phyloP scores from a whole-genome alignment of 306 rosid genomes.

The Prunus armeniaca region DNA sequence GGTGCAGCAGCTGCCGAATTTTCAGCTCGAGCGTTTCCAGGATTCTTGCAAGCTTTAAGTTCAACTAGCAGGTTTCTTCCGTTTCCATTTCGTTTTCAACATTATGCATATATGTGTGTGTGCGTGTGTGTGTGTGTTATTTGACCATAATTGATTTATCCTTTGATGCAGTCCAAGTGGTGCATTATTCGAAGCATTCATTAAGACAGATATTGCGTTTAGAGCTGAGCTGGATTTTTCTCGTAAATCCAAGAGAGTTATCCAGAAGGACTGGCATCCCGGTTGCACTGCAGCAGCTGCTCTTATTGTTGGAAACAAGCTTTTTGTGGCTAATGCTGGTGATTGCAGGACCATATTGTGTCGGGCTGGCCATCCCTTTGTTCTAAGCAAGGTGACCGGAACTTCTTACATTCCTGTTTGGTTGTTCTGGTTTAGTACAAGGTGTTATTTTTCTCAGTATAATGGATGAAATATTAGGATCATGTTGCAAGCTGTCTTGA shows the following conservation, averaged over 20 bases:
- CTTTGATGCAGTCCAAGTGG: conserved; percentile 60
- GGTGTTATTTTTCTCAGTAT: conserved; percentile 6
- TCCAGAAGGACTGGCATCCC: conserved; percentile 85
- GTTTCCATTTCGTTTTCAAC: conserved; percentile 2
- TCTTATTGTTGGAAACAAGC: conserved; percentile 66
- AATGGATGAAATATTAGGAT: conserved; percentile 50
- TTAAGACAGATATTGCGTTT: conserved; percentile 75
- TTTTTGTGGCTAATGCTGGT: conserved; percentile 84
- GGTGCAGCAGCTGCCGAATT: conserved; percentile 97
- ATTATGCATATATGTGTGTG: not conserved
- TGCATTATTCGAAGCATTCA: conserved; percentile 67
- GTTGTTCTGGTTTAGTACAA: not conserved
- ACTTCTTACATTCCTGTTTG: conserved; percentile 9
- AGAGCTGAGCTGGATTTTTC: conserved; percentile 62
- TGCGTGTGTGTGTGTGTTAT: not conserved
- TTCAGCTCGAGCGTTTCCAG: conserved; percentile 72
- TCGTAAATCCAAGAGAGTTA: conserved; percentile 66
- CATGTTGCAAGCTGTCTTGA: conserved; percentile 83
- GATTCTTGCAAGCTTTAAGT: conserved; percentile 52
- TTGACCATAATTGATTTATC: conserved; percentile 7
- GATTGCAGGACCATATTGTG: conserved; percentile 88
- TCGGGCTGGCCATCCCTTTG: conserved; percentile 69
- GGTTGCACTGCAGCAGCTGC: conserved; percentile 86
- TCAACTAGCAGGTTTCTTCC: conserved; percentile 45
- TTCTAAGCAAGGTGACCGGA: conserved; percentile 63